Evolutionary conservation across 2,329 filamentous ascomycete genomes (phyloP), one percentile per base, ranked within the genome.

Genomic region (Penicillium sp.): DNA sequence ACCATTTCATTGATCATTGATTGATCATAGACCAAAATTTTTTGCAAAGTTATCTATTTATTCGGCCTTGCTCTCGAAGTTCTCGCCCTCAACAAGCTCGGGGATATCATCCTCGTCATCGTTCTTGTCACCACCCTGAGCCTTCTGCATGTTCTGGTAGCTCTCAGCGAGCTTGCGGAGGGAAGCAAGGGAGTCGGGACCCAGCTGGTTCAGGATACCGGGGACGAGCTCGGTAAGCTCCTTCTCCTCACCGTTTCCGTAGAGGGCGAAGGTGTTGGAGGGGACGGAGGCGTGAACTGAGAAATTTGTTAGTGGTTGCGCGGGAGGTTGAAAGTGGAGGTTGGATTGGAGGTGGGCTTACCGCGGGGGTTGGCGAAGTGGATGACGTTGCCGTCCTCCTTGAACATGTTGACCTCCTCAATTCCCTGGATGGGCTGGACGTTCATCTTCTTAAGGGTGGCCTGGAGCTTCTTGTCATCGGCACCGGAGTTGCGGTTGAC

Each of bases 351-450:
- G 37, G 1, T 13, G 25, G 31, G 83, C 86, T 75, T 82, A 98
- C 95, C 95, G 86, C 97, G 97, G 71, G 95, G 95, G 75, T 91
- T 91, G 72, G 92, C 90, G 79, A 99, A 99, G 87, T 99, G 95
- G 76, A 99, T 98, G 80, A 99, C 95, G 80, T 99, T 99, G 80
- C 95, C 95, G 78, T 99, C 95, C 77, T 91, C 90, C 90, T 99
- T 99, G 89, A 99, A 99, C 95, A 99, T 99, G 89, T 99, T 99
- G 79, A 99, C 95, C 85, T 99, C 95, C 88, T 99, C 95, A 73
- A 99, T 99, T 68, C 91, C 92, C 85, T 96, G 93, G 81, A 99
- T 98, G 74, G 95, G 95, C 87, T 99, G 95, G 59, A 96, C 93
- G 82, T 98, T 98, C 80, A 99, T 88, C 90, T 99, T 99, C 91